Conservation (phyloP, 2,329 filamentous ascomycete genomes). For the Aspergillus sp. region DNA sequence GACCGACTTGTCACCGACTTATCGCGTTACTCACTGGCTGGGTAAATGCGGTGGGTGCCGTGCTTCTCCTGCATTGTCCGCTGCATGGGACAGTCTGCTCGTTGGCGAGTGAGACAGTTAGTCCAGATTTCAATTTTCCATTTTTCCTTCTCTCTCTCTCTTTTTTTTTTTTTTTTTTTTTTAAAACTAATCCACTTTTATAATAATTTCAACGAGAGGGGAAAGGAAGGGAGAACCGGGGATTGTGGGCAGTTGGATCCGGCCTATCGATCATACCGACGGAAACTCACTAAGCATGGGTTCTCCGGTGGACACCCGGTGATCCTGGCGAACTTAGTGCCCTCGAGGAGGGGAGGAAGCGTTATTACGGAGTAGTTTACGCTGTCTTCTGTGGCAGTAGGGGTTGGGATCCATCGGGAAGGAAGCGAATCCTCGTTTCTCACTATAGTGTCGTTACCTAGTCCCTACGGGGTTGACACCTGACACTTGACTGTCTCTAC, state of each 20-base stretch:
- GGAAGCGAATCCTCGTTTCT: too few species aligned
- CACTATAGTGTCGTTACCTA: too few species aligned
- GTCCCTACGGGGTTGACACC: too few species aligned
- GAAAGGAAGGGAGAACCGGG: neutral
- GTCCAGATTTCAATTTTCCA: neutral
- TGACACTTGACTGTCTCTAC: neutral
- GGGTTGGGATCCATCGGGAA: neutral
- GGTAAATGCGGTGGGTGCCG: neutral
- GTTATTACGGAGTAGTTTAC: neutral
- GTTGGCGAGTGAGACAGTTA: neutral
- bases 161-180: neutral
- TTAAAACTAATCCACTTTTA: neutral
- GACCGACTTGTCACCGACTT: neutral
- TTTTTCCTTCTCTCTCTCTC: neutral
- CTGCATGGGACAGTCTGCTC: neutral
- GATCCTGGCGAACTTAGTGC: neutral
- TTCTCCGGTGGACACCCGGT: neutral
- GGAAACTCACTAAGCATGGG: neutral
- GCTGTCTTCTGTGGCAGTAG: neutral
- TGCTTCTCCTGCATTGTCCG: neutral
- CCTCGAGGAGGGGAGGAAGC: neutral
- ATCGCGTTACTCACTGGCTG: neutral
- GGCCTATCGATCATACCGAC: neutral
- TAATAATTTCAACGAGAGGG: neutral
- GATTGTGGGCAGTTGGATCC: neutral